These are phyloP conservation scores for Cutaneotrichosporon sp. DNA, from an alignment of 1,284 basidiomycete genomes.

Conservation along the genomic window DNA sequence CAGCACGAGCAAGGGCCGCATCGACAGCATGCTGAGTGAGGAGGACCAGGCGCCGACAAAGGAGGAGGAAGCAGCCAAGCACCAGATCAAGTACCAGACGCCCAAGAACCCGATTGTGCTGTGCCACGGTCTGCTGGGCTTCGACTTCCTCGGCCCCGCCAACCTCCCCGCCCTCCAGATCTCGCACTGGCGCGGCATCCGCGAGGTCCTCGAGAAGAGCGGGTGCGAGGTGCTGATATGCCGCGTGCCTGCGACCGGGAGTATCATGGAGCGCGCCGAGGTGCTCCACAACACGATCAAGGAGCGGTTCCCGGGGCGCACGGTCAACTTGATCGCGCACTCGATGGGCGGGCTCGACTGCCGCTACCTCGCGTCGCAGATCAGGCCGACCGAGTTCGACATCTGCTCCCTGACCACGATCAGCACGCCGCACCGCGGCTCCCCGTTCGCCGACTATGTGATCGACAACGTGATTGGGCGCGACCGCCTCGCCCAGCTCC, in stretches of 20 bases:
- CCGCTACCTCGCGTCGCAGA: conserved; percentile 67
- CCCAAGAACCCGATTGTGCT: conserved; percentile 85
- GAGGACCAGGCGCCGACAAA: conserved; percentile 62
- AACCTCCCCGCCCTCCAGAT: conserved; percentile 64
- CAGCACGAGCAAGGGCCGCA: conserved; percentile 56
- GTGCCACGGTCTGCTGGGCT: conserved; percentile 89
- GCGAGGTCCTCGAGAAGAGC: conserved; percentile 81
- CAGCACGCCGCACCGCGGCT: conserved; percentile 85
- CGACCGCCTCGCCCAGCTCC: conserved; percentile 53
- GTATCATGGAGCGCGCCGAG: conserved; percentile 79
- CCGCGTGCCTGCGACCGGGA: conserved; percentile 85
- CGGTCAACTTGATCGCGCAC: conserved; percentile 90
- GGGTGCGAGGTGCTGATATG: conserved; percentile 90
- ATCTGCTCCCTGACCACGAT: conserved; percentile 90
- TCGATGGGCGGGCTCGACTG: conserved; percentile 96
- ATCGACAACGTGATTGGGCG: conserved; percentile 73
- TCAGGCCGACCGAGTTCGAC: conserved; percentile 56
- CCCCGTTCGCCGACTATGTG: conserved; percentile 90
- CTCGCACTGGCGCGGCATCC: conserved; percentile 91
- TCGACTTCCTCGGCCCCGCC: conserved; percentile 59
- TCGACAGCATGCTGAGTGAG: conserved; percentile 62
- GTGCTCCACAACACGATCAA: conserved; percentile 81
- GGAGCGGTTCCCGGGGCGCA: conserved; percentile 72
- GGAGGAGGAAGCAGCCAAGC: conserved; percentile 60
- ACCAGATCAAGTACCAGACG: conserved; percentile 72